A percentile compares a stretch with the other conserved stretches of the same genome.
Conservation (phyloP, 2,329 filamentous ascomycete genomes). For the Dichotomopilus funicola region DNA sequence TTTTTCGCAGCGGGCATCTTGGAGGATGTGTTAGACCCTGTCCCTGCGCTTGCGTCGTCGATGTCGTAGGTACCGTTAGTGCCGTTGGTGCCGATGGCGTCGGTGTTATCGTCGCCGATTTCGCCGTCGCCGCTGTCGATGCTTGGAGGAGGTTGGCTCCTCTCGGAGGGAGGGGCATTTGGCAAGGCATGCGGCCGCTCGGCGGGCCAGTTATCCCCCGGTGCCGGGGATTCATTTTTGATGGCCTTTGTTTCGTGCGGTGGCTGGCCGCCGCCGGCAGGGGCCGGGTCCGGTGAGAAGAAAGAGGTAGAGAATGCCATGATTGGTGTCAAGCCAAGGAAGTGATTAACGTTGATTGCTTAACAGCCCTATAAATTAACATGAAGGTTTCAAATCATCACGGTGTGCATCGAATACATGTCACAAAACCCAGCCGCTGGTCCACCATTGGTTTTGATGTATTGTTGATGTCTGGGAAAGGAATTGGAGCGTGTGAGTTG, state of each 20-base stretch:
- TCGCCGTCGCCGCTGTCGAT: conserved; percentile 5
- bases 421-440: not conserved
- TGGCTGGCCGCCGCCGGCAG: conserved; percentile 6
- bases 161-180: conserved; percentile 3
- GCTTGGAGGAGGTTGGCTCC: not conserved
- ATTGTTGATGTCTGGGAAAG: not conserved
- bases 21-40: conserved; percentile 27
- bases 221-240: conserved; percentile 3
- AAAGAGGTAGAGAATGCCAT: conserved; percentile 22
- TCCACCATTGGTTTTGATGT: not conserved
- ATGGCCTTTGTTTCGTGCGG: not conserved
- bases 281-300: conserved; percentile 14
- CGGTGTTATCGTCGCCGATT: conserved; percentile 12
- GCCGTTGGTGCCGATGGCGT: conserved; percentile 7
- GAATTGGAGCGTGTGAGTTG: not conserved
- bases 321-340: conserved; percentile 7
- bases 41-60: conserved; percentile 21
- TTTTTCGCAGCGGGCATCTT: conserved; percentile 19
- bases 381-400: not conserved
- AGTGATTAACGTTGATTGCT: not conserved
- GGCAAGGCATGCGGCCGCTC: not conserved
- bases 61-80: conserved; percentile 4
- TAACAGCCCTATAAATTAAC: too few relatives aligned
- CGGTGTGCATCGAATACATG: not conserved
- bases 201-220: not conserved